A percentile compares a stretch with the other conserved stretches of the same genome.
These are phyloP conservation scores for apple (Malus domestica) DNA, from an alignment of 306 rosid genomes.

Conservation along the genomic window ASM211411v1 NC_041802.1:28724001-28724500, in stretches of 20 bases:
- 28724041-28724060: conserved; percentile 1
- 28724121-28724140: conserved; percentile 46
- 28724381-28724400: not conserved
- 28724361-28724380: conserved; percentile 45
- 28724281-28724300: conserved; percentile 45
- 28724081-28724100: conserved; percentile 52
- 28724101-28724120: conserved; percentile 48
- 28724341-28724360: conserved; percentile 99
- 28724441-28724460: conserved; percentile 13
- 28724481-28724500: conserved; percentile 94
- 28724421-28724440: conserved; percentile 9
- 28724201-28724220: conserved; percentile 47
- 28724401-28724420: not conserved
- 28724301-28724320: conserved; percentile 63
- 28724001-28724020: not conserved
- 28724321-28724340: conserved; percentile 80
- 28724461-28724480: conserved; percentile 96
- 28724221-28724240: conserved; percentile 24
- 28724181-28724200: conserved; percentile 37
- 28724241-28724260: conserved; percentile 46
- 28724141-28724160: conserved; percentile 34
- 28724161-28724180: conserved; percentile 19
- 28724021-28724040: not conserved
- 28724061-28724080: conserved; percentile 41
- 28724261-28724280: conserved; percentile 34